Conservation (phyloP, 2,329 filamentous ascomycete species). For the Phoma sp. region DNA sequence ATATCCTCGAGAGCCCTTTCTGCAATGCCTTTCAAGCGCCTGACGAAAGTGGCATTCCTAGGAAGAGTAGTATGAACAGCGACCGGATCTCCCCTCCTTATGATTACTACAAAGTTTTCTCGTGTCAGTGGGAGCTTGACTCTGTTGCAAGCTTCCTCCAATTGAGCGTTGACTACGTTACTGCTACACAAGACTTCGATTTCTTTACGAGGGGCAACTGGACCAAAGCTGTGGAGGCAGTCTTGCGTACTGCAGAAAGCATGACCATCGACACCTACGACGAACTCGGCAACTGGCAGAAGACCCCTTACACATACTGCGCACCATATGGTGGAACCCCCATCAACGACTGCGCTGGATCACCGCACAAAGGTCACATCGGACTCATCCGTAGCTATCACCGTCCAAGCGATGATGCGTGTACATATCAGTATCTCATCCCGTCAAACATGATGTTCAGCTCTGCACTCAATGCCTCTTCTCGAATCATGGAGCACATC, state of each 20-base stretch:
- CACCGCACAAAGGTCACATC: conserved; percentile 54
- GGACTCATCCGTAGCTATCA: conserved; percentile 57
- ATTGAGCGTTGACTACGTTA: conserved; percentile 54
- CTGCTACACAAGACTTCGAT: conserved; percentile 51
- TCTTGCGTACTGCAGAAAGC: conserved; percentile 52
- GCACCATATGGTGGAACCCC: conserved; percentile 51
- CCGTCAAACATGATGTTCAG: conserved; percentile 74
- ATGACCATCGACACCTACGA: conserved; percentile 57
- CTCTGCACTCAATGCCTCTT: conserved; percentile 62
- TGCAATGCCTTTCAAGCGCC: conserved; percentile 62
- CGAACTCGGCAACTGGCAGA: conserved; percentile 51
- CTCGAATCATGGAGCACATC: conserved; percentile 58
- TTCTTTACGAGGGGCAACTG: conserved; percentile 56
- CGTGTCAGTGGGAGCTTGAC: conserved; percentile 61
- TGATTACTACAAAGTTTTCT: conserved; percentile 54
- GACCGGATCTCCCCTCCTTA: conserved; percentile 54
- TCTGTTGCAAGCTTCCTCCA: conserved; percentile 58
- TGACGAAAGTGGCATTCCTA: conserved; percentile 51
- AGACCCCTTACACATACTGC: conserved; percentile 55
- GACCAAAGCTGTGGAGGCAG: conserved; percentile 51
- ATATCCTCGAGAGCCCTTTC: conserved; percentile 64
- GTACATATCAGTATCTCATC: conserved; percentile 58
- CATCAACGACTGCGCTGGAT: conserved; percentile 60
- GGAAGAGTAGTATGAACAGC: conserved; percentile 44
- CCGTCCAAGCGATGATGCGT: conserved; percentile 57